Conservation (phyloP, 1,139 yeast species). For the Pichia sp. region DNA sequence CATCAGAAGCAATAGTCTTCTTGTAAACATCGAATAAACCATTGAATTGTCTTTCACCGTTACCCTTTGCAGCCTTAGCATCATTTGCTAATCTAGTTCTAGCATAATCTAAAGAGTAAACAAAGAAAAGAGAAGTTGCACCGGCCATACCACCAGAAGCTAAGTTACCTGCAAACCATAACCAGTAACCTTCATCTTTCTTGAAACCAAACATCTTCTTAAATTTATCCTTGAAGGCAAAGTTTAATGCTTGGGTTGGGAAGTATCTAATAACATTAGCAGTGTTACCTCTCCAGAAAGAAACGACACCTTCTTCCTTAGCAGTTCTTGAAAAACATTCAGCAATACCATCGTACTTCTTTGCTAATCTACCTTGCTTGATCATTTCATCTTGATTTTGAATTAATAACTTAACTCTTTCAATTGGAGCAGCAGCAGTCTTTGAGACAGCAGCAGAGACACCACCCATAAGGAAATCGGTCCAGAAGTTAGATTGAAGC, state of each 20-base stretch:
- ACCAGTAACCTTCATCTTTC: slow-evolving; percentile 62
- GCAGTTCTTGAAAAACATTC: slow-evolving; percentile 72
- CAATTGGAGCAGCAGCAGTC: slow-evolving; percentile 83
- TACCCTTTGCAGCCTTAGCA: slow-evolving; percentile 63
- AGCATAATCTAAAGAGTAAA: slow-evolving; percentile 77
- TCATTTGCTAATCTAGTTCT: slow-evolving; percentile 82
- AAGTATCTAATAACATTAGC: slow-evolving; percentile 79
- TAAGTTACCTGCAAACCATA: slow-evolving; percentile 72
- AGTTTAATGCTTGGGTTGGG: slow-evolving; percentile 82
- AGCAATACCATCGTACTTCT: slow-evolving; percentile 58
- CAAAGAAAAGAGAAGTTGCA: slow-evolving; percentile 68
- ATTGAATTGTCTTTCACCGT: slow-evolving; percentile 69
- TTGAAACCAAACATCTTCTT: slow-evolving; percentile 71
- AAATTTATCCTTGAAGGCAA: slow-evolving; percentile 80
- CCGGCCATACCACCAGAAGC: slow-evolving; percentile 84
- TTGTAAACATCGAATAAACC: slow-evolving; percentile 73
- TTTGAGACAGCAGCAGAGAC: slow-evolving; percentile 80
- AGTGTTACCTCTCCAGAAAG: slow-evolving; percentile 84
- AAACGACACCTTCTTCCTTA: slow-evolving; percentile 60
- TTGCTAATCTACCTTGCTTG: slow-evolving; percentile 70
- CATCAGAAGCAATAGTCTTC: slow-evolving; percentile 70
- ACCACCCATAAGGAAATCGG: slow-evolving; percentile 74
- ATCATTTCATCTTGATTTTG: slow-evolving; percentile 82
- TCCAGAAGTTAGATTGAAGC: slow-evolving; percentile 34
- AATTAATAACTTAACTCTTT: slow-evolving; percentile 73